phyloP scores from a whole-genome alignment of 2,329 filamentous ascomycete species.

The Colletotrichum aenigma region DNA sequence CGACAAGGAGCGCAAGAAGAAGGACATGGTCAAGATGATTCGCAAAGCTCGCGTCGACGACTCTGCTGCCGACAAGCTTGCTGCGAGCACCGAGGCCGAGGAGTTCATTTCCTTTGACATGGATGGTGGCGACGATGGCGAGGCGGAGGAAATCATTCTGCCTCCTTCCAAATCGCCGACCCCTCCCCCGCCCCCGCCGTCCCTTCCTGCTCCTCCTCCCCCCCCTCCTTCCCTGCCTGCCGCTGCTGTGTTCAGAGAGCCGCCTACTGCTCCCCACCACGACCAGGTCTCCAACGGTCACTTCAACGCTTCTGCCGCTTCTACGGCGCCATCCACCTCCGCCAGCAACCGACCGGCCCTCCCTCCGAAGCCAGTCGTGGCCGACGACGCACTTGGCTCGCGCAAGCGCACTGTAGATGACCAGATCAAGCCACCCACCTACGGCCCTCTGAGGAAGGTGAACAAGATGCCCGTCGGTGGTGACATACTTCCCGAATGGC shows the following conservation, averaged over 20 bases:
- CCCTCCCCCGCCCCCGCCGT: slow-evolving; percentile 5
- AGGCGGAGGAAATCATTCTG: slow-evolving; percentile 27
- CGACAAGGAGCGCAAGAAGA: slow-evolving; percentile 74
- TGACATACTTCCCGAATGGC: slow-evolving; percentile 58
- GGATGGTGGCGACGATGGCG: slow-evolving; percentile 56
- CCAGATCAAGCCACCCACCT: slow-evolving; percentile 63
- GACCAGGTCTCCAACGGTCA: background rate
- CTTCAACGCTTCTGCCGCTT: slow-evolving; percentile 19
- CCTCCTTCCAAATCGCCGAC: slow-evolving; percentile 14
- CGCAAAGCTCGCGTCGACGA: slow-evolving; percentile 80
- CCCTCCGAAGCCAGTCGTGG: slow-evolving; percentile 28
- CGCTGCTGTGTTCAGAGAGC: background rate
- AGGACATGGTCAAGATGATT: slow-evolving; percentile 89
- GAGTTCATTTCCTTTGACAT: slow-evolving; percentile 92
- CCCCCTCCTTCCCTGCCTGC: background rate
- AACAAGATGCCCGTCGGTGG: slow-evolving; percentile 56
- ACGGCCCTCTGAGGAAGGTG: slow-evolving; percentile 55
- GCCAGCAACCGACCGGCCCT: slow-evolving; percentile 24
- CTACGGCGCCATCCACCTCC: slow-evolving; percentile 23
- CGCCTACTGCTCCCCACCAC: slow-evolving; percentile 1
- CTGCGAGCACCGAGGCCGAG: slow-evolving; percentile 63
- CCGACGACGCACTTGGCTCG: slow-evolving; percentile 56
- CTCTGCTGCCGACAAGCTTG: slow-evolving; percentile 45
- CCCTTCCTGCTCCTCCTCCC: background rate
- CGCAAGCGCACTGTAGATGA: slow-evolving; percentile 79